Percentiles rank a stretch among this genome's conserved stretches.
phyloP scores from a whole-genome alignment of 2,329 filamentous ascomycete genomes.

The Scleromitrula shiraiana region DNA sequence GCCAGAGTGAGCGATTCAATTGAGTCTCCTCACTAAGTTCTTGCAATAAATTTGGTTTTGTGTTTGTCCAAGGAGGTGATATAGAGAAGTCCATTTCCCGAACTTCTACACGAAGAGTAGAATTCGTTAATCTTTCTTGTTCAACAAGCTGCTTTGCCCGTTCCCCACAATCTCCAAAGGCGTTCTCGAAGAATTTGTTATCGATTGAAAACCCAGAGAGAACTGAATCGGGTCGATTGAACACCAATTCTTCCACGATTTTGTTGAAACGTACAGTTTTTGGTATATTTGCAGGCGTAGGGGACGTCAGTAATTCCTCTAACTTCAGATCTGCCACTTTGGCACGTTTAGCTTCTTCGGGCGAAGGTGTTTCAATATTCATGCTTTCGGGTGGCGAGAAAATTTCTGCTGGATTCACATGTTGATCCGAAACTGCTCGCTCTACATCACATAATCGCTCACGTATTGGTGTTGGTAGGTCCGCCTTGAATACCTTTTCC shows the following conservation, averaged over 20 bases:
- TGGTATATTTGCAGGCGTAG: conserved; percentile 5
- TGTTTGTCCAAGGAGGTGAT: conserved; percentile 39
- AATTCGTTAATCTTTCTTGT: conserved; percentile 28
- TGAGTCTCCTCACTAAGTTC: conserved; percentile 19
- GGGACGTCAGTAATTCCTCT: conserved; percentile 26
- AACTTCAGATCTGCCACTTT: conserved; percentile 22
- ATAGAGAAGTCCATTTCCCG: conserved; percentile 38
- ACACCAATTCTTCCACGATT: conserved; percentile 18
- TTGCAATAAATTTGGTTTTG: conserved; percentile 23
- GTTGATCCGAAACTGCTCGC: conserved; percentile 32
- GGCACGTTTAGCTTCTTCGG: conserved; percentile 6
- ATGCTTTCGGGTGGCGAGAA: conserved; percentile 16
- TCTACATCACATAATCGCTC: neutral
- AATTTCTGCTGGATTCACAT: conserved; percentile 62
- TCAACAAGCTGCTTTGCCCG: conserved; percentile 19
- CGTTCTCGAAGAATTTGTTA: conserved; percentile 21
- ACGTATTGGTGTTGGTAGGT: conserved; percentile 20
- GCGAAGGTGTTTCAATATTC: conserved; percentile 3
- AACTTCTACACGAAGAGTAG: conserved; percentile 39
- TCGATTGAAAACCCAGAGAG: conserved; percentile 8
- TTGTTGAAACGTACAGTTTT: conserved; percentile 25
- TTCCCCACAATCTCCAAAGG: conserved; percentile 18
- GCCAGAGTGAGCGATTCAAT: conserved; percentile 35
- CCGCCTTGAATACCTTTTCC: conserved; percentile 24
- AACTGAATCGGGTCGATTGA: conserved; percentile 7